These are phyloP conservation scores for Clarireedia hainanense DNA, from an alignment of 2,329 filamentous ascomycete genomes.

Conservation along the genomic window DNA sequence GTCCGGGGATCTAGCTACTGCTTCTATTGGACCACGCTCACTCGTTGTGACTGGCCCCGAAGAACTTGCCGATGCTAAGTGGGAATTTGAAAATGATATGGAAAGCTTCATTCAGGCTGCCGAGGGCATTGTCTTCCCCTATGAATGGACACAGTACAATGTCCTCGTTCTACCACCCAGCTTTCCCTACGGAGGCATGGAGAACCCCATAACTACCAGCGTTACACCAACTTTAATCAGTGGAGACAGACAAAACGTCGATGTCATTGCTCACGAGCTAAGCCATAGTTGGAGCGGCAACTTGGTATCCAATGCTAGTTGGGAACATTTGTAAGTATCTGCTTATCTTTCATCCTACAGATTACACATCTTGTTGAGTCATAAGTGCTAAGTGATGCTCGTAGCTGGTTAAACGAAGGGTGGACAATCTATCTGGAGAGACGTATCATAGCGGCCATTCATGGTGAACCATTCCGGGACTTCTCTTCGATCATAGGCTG, in stretches of 20 bases:
- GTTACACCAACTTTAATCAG: constrained; percentile 92
- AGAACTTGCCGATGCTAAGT: constrained; percentile 74
- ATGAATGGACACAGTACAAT: constrained; percentile 93
- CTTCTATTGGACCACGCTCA: constrained; percentile 79
- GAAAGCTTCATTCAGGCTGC: constrained; percentile 86
- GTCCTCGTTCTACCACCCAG: constrained; percentile 82
- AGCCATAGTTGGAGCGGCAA: constrained; percentile 83
- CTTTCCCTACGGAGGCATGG: constrained; percentile 53
- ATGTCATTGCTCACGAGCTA: constrained; percentile 88
- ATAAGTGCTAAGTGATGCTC: not conserved
- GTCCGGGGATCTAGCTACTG: constrained; percentile 73
- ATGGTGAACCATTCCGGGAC: constrained; percentile 79
- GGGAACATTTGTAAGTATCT: constrained; percentile 63
- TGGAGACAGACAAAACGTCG: constrained; percentile 83
- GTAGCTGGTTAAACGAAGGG: constrained; percentile 63
- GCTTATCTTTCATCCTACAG: not conserved
- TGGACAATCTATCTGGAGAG: constrained; percentile 96
- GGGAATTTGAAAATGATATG: constrained; percentile 86
- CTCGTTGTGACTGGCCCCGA: constrained; percentile 83
- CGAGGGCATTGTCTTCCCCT: constrained; percentile 75
- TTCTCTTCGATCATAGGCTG: constrained; percentile 96
- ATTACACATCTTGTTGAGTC: not conserved
- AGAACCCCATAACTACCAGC: constrained; percentile 92
- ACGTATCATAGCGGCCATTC: constrained; percentile 66
- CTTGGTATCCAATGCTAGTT: constrained; percentile 67